These are phyloP conservation scores for Beauveria varroae DNA, from an alignment of 2,329 filamentous ascomycete genomes.

Conservation along the genomic window DNA sequence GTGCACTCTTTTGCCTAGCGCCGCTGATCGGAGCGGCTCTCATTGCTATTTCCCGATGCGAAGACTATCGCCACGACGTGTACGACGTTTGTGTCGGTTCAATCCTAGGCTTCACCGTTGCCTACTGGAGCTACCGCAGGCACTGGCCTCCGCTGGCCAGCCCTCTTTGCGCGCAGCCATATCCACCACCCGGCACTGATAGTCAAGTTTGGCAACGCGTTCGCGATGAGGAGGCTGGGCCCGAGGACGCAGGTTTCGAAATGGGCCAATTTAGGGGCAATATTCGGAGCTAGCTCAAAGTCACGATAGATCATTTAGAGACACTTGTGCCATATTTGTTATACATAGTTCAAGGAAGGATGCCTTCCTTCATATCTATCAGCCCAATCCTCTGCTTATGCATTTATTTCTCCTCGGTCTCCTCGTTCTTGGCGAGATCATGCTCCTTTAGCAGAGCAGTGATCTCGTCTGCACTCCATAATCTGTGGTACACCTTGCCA, in stretches of 20 bases:
- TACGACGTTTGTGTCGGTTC: constrained; percentile 60
- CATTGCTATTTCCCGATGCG: constrained; percentile 61
- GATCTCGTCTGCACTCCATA: constrained; percentile 97
- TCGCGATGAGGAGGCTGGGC: constrained; percentile 47
- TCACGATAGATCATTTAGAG: not conserved
- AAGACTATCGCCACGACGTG: constrained; percentile 66
- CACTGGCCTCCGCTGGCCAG: constrained; percentile 53
- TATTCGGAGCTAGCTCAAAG: not conserved
- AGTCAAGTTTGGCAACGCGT: constrained; percentile 34
- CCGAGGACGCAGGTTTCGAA: constrained; percentile 32
- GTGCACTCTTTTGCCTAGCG: constrained; percentile 48
- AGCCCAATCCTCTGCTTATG: not conserved
- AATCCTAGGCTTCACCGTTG: constrained; percentile 49
- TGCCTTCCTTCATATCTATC: constrained; percentile 8
- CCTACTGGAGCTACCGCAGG: constrained; percentile 59
- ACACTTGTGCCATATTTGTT: constrained; percentile 10
- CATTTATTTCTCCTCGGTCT: constrained; percentile 54
- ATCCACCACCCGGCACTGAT: constrained; percentile 38
- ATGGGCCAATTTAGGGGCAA: constrained; percentile 16
- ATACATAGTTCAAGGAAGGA: constrained; percentile 9
- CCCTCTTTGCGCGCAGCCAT: constrained; percentile 48
- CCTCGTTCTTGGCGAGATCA: constrained; percentile 82
- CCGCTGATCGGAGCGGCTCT: constrained; percentile 57
- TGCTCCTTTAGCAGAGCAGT: constrained; percentile 91
- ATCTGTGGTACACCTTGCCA: constrained; percentile 95